These are phyloP conservation scores for Daldinia grandis DNA, from an alignment of 495 filamentous ascomycete genomes.

Conservation along the genomic window DNA sequence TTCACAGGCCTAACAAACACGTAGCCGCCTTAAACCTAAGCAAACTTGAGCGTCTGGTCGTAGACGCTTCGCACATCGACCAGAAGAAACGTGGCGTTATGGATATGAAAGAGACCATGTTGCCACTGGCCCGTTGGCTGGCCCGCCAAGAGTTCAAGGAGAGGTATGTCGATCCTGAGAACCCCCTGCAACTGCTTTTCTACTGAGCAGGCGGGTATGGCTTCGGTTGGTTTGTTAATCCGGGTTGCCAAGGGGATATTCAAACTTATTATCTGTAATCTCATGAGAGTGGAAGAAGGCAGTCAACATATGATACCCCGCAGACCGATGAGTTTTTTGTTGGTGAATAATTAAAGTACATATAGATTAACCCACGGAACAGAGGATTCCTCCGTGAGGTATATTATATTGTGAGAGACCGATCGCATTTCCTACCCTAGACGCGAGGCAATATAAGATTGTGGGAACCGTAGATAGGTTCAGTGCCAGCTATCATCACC, in stretches of 20 bases:
- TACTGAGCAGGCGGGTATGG: constrained; percentile 49
- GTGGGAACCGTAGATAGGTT: background rate
- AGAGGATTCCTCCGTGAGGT: background rate
- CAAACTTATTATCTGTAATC: background rate
- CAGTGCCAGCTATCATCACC: background rate
- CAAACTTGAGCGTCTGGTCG: constrained; percentile 77
- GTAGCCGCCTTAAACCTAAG: constrained; percentile 73
- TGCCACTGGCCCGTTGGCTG: constrained; percentile 76
- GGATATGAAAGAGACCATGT: constrained; percentile 89
- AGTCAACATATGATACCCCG: constrained; percentile 30
- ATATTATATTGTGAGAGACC: background rate
- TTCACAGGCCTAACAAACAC: constrained; percentile 25
- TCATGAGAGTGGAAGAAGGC: background rate
- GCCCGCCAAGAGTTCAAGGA: constrained; percentile 72
- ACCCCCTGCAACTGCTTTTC: constrained; percentile 66
- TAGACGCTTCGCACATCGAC: constrained; percentile 91
- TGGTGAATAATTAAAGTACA: background rate
- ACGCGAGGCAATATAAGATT: background rate
- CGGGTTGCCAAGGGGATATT: background rate
- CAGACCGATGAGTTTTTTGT: constrained; percentile 6
- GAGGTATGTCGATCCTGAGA: constrained; percentile 64
- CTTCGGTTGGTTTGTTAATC: background rate
- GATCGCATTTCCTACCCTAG: background rate
- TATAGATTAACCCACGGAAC: background rate
- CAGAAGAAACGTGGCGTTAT: constrained; percentile 90